These are phyloP conservation scores for Graphilbum sp. DNA, from an alignment of 2,329 filamentous ascomycete species.

Conservation along the genomic window DNA sequence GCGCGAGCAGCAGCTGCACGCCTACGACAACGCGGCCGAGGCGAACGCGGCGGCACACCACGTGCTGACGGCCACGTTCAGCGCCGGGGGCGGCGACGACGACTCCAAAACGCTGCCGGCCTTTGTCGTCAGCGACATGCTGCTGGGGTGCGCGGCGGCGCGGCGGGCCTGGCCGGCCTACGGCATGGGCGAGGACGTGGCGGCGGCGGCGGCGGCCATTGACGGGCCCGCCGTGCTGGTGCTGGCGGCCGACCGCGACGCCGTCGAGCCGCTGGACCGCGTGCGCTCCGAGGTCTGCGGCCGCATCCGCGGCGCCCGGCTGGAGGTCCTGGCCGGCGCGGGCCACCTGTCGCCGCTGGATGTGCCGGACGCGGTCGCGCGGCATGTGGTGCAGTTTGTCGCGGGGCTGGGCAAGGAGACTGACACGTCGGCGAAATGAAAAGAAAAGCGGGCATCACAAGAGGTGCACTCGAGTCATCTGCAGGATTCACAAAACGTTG, in stretches of 20 bases:
- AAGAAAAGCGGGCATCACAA: too few species aligned
- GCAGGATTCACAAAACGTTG: too few species aligned
- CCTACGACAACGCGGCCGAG: constrained; percentile 15
- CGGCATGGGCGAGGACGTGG: constrained; percentile 18
- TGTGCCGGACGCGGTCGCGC: constrained; percentile 3
- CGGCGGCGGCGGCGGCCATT: too few species aligned
- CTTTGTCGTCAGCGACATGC: constrained; percentile 13
- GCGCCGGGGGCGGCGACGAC: too few species aligned
- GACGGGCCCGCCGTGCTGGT: constrained; percentile 1
- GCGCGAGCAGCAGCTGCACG: constrained; percentile 17
- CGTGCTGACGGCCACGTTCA: constrained; percentile 15
- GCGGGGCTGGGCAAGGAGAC: too few species aligned
- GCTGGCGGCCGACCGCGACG: not conserved
- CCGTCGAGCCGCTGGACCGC: constrained; percentile 11
- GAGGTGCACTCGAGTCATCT: too few species aligned
- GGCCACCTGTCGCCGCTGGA: constrained; percentile 8
- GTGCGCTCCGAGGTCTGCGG: constrained; percentile 12
- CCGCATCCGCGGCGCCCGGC: constrained; percentile 4
- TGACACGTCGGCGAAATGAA: too few species aligned
- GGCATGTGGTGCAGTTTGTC: constrained; percentile 11
- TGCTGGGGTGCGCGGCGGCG: constrained; percentile 14
- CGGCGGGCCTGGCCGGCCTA: constrained; percentile 19
- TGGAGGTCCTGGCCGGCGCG: constrained; percentile 8
- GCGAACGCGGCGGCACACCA: constrained; percentile 16
- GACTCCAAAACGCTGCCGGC: not conserved